These are phyloP conservation scores for Cyberlindnera sargentensis DNA, from an alignment of 805 yeast genomes.

Conservation along the genomic window DNA sequence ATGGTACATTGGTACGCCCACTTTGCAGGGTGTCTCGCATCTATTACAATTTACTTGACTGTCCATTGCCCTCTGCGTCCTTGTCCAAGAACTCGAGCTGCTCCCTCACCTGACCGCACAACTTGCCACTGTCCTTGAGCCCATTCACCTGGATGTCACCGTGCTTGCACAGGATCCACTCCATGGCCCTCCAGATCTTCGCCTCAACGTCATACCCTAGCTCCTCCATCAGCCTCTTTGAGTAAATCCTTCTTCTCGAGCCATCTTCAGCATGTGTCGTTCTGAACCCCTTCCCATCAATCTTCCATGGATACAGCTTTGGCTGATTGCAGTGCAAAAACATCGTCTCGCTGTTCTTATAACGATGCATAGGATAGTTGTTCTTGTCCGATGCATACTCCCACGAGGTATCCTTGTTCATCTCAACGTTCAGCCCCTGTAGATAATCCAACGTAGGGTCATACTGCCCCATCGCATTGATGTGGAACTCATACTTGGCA, in stretches of 20 bases:
- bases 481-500: constrained; percentile 30
- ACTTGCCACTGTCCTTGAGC: constrained; percentile 29
- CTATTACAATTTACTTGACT: no score
- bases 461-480: constrained; percentile 52
- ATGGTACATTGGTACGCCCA: no score
- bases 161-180: constrained; percentile 25
- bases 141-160: constrained; percentile 31
- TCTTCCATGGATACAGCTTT: constrained; percentile 25
- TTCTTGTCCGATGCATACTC: constrained; percentile 11
- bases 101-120: constrained; percentile 32
- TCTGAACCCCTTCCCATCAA: constrained; percentile 21
- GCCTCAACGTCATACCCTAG: constrained; percentile 24
- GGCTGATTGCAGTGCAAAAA: constrained; percentile 25
- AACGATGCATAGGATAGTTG: constrained; percentile 19
- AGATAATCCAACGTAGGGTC: constrained; percentile 40
- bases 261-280: constrained; percentile 17
- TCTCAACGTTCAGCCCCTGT: constrained; percentile 12
- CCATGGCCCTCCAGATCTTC: constrained; percentile 22
- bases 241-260: constrained; percentile 17
- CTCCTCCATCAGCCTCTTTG: constrained; percentile 15
- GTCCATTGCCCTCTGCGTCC: background rate
- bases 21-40: no score
- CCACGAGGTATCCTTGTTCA: constrained; percentile 9
- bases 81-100: constrained; percentile 24
- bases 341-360: constrained; percentile 17